Conservation (phyloP, 371 early-diverging fungal species). For the Blakeslea trispora region DNA sequence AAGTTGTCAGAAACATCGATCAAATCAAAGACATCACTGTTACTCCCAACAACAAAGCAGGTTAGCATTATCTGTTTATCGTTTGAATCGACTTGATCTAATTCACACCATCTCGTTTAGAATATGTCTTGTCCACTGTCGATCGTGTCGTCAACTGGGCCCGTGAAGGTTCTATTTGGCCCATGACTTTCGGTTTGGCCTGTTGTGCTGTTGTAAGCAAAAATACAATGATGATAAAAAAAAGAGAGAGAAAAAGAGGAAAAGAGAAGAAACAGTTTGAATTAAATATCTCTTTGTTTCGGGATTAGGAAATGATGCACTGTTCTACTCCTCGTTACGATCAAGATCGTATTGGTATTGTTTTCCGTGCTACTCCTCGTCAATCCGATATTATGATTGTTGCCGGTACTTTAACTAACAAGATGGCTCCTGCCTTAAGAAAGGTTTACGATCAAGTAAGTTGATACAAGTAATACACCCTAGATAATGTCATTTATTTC, state of each 20-base stretch:
- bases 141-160: constrained; percentile 95
- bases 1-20: constrained; percentile 52
- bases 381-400: constrained; percentile 99
- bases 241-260: not conserved
- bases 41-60: constrained; percentile 54
- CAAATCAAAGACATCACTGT: constrained; percentile 50
- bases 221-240: too few species aligned
- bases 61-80: constrained; percentile 32
- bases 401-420: constrained; percentile 97
- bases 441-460: constrained; percentile 92
- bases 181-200: constrained; percentile 98
- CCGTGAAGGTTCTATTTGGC: constrained; percentile 94
- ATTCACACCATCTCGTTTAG: constrained; percentile 33
- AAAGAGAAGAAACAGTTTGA: not conserved
- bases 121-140: constrained; percentile 80
- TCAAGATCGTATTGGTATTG: constrained; percentile 97
- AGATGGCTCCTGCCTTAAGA: constrained; percentile 97
- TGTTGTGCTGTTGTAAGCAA: constrained; percentile 91
- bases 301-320: constrained; percentile 93
- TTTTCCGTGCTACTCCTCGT: constrained; percentile 97
- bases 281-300: too few species aligned
- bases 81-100: not conserved
- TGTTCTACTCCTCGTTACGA: constrained; percentile 97
- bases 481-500: too few species aligned
- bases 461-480: not conserved